A percentile compares a stretch with the other conserved stretches of the same genome.
phyloP scores from a whole-genome alignment of 1,284 basidiomycete genomes.

The Trichosporon sp. region DNA sequence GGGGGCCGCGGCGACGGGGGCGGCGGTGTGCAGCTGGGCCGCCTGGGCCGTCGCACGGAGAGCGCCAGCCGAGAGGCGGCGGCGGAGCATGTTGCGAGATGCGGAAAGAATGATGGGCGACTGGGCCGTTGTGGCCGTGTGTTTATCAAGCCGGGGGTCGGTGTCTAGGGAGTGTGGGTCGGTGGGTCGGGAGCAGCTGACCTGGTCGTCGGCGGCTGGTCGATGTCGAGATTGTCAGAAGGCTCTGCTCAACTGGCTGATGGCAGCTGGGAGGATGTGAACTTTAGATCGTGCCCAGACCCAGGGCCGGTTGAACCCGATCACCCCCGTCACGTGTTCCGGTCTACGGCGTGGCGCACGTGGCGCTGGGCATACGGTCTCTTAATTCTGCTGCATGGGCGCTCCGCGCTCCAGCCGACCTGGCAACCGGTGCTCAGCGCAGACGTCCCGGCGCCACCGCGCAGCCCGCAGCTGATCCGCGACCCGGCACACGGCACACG shows the following conservation, averaged over 20 bases:
- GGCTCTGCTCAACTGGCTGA: background rate
- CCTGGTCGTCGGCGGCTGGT: conserved; percentile 3
- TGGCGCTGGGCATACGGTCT: background rate
- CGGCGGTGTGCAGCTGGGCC: conserved; percentile 3
- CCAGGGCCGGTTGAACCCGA: background rate
- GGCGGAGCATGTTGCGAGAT: conserved; percentile 39
- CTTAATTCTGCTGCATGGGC: background rate
- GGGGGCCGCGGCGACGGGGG: conserved; percentile 1
- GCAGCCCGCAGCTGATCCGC: background rate
- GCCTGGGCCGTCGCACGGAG: conserved; percentile 29
- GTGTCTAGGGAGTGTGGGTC: background rate
- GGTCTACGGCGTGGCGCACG: background rate
- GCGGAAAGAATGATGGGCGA: conserved; percentile 14
- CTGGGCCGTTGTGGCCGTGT: background rate
- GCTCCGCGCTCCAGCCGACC: too few species aligned
- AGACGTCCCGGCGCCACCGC: background rate
- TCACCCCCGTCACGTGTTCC: background rate
- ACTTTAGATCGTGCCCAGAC: background rate
- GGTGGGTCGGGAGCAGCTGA: background rate
- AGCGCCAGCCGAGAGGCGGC: conserved; percentile 40
- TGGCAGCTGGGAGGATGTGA: background rate
- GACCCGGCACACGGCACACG: background rate
- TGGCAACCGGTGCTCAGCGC: background rate
- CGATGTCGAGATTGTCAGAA: background rate
- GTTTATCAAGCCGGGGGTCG: background rate